Conservation (phyloP, 768 basidiomycete genomes). For the Calvatia gigantea region DNA sequence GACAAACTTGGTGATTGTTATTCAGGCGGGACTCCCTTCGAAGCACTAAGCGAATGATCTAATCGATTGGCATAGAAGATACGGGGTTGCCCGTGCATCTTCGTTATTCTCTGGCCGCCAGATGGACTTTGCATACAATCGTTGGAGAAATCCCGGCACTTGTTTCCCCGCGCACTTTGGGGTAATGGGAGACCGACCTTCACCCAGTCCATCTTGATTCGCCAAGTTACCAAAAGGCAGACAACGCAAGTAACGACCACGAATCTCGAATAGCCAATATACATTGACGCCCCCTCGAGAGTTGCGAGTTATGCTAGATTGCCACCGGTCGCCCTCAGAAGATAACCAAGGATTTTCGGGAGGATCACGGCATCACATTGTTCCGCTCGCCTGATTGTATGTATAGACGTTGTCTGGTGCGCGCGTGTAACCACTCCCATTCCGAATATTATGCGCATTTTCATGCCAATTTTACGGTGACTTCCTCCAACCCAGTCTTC, state of each 20-base stretch:
- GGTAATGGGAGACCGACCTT: too few relatives aligned
- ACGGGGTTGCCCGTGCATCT: too few relatives aligned
- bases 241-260: too few relatives aligned
- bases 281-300: background rate
- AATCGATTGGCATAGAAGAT: background rate
- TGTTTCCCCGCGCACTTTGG: too few relatives aligned
- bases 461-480: background rate
- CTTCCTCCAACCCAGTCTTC: background rate
- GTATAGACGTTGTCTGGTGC: background rate
- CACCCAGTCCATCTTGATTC: too few relatives aligned
- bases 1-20: background rate
- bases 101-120: too few relatives aligned
- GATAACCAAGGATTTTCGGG: background rate
- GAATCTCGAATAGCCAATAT: too few relatives aligned
- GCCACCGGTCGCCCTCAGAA: too few relatives aligned
- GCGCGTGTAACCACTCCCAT: background rate
- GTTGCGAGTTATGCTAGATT: too few relatives aligned
- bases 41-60: background rate
- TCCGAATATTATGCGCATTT: slow-evolving; percentile 2
- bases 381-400: background rate
- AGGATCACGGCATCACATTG: slow-evolving; percentile 4
- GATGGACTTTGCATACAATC: too few relatives aligned
- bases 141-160: background rate
- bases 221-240: too few relatives aligned
- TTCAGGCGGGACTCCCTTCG: background rate